phyloP scores from a whole-genome alignment of 2,329 filamentous ascomycete genomes.

The Exophiala xenobiotica region DNA sequence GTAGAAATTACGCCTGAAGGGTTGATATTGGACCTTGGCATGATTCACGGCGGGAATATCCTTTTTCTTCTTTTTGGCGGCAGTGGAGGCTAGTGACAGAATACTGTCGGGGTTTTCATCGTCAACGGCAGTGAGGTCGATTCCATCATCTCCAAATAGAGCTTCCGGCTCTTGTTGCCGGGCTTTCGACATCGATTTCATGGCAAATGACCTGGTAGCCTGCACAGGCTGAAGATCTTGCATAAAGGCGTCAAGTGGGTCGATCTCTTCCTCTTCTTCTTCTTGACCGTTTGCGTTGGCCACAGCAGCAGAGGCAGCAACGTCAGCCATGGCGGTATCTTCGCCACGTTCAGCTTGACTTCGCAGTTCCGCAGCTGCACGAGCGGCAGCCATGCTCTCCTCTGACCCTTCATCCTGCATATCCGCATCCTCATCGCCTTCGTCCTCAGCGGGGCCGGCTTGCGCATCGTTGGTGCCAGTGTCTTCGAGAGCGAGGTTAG shows the following conservation, averaged over 20 bases:
- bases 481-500: slow-evolving; percentile 62
- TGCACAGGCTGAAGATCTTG: slow-evolving; percentile 59
- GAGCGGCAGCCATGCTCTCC: slow-evolving; percentile 79
- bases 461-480: slow-evolving; percentile 60
- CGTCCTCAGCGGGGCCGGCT: slow-evolving; percentile 56
- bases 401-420: slow-evolving; percentile 78
- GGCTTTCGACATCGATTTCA: slow-evolving; percentile 45
- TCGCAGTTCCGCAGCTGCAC: slow-evolving; percentile 81
- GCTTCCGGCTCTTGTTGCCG: slow-evolving; percentile 71
- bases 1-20: slow-evolving; percentile 93
- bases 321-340: slow-evolving; percentile 38
- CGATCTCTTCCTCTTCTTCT: slow-evolving; percentile 69
- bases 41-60: slow-evolving; percentile 89
- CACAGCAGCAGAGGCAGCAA: slow-evolving; percentile 41
- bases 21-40: slow-evolving; percentile 76
- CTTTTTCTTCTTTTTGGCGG: slow-evolving; percentile 72
- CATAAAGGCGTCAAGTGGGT: slow-evolving; percentile 98
- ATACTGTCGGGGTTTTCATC: slow-evolving; percentile 65
- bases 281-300: slow-evolving; percentile 44
- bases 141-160: slow-evolving; percentile 80
- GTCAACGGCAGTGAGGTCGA: slow-evolving; percentile 59
- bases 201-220: slow-evolving; percentile 27
- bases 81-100: slow-evolving; percentile 53
- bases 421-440: slow-evolving; percentile 71
- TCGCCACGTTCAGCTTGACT: slow-evolving; percentile 39